Conservation (phyloP, 306 rosid genomes). For the Casuarina equisetifolia region DNA sequence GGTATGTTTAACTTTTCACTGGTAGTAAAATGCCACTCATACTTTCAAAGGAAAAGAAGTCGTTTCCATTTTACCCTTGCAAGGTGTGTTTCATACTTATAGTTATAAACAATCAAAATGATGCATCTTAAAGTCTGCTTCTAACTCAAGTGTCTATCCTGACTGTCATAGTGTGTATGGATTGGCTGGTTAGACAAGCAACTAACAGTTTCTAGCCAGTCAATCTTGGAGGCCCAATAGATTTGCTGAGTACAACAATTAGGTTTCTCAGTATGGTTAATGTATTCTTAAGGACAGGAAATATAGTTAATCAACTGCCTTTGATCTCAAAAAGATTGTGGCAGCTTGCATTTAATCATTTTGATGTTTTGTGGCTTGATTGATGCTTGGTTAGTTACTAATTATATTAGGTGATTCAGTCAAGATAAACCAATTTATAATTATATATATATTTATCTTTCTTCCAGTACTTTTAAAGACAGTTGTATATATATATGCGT, state of each 20-base stretch:
- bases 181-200: not conserved
- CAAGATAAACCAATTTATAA: not conserved
- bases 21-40: not conserved
- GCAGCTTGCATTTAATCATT: not conserved
- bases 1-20: constrained; percentile 38
- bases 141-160: not conserved
- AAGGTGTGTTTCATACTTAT: not conserved
- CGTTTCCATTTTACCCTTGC: not conserved
- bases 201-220: not conserved
- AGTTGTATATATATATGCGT: too few relatives aligned
- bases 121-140: not conserved
- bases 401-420: not conserved
- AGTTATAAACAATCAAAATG: not conserved
- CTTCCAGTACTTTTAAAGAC: too few relatives aligned
- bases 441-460: too few relatives aligned
- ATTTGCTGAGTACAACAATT: not conserved
- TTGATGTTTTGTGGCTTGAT: not conserved
- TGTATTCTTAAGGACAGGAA: not conserved
- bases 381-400: not conserved
- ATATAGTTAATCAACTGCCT: not conserved
- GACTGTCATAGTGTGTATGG: not conserved
- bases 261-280: not conserved
- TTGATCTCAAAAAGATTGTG: not conserved
- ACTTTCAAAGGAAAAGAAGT: not conserved
- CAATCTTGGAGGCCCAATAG: not conserved